Evolutionary conservation across 805 yeast genomes (phyloP).

Genomic region (Cyberlindnera lachancei): DNA sequence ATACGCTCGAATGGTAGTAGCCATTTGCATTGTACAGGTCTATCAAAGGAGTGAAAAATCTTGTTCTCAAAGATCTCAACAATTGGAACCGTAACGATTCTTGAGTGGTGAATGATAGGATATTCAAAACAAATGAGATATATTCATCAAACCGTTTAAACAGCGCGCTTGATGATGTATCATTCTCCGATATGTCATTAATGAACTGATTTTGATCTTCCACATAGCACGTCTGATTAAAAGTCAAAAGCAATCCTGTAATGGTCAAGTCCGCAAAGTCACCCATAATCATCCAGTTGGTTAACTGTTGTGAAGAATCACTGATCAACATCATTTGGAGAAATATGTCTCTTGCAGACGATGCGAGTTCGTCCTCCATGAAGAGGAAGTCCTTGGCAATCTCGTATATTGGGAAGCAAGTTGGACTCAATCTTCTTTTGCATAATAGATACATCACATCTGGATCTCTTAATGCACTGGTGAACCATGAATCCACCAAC

Average conservation of each 20-base stretch:
- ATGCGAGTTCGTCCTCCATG: constrained; percentile 9
- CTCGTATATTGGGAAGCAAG: constrained; percentile 21
- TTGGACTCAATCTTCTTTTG: constrained; percentile 1
- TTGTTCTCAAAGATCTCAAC: constrained; percentile 7
- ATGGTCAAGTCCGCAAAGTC: constrained; percentile 14
- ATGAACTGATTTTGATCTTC: constrained; percentile 1
- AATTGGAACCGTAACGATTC: constrained; percentile 7
- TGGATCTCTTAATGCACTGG: constrained; percentile 6
- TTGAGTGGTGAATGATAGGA: constrained; percentile 6
- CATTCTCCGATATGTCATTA: neutral
- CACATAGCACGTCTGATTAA: constrained; percentile 9
- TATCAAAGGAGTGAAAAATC: constrained; percentile 8
- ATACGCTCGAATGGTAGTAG: constrained; percentile 1
- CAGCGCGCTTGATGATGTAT: no score
- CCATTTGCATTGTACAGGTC: constrained; percentile 2
- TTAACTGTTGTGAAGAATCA: constrained; percentile 6
- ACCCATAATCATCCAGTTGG: constrained; percentile 15
- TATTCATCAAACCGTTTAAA: constrained; percentile 7
- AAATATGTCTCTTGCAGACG: constrained; percentile 7
- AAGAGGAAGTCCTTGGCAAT: constrained; percentile 17
- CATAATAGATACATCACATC: constrained; percentile 9
- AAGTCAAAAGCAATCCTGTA: constrained; percentile 10
- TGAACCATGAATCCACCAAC: constrained; percentile 17
- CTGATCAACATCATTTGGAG: constrained; percentile 12
- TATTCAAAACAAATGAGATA: constrained; percentile 7